Percentiles rank a stretch among this genome's conserved stretches.
Evolutionary conservation across 2,329 filamentous ascomycete genomes (phyloP).

Genomic region (Cercospora sp.): DNA sequence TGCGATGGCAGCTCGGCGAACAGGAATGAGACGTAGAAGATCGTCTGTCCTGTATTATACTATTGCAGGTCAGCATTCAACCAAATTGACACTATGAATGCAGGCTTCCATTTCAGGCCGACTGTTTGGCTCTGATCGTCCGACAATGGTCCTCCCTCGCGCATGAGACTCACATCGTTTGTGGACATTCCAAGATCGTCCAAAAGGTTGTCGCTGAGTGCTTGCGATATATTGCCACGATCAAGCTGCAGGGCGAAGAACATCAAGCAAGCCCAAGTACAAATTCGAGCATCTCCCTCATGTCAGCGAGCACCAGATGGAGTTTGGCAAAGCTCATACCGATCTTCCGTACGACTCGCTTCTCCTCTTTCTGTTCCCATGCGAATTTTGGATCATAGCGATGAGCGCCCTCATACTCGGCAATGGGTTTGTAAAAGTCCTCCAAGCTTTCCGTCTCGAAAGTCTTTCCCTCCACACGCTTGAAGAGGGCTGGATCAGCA

Average conservation of each 20-base stretch:
- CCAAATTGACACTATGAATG: not conserved
- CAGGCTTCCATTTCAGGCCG: not conserved
- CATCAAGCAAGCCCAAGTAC: conserved; percentile 55
- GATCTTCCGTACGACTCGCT: conserved; percentile 54
- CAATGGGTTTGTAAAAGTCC: conserved; percentile 53
- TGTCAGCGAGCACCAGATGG: not conserved
- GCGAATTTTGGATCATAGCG: conserved; percentile 57
- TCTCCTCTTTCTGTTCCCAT: conserved; percentile 61
- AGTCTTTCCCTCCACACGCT: conserved; percentile 33
- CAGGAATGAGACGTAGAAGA: conserved; percentile 86
- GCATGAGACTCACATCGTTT: conserved; percentile 45
- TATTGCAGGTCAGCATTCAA: not conserved
- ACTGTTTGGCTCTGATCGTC: not conserved
- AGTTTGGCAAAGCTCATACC: not conserved
- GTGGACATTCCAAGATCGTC: conserved; percentile 50
- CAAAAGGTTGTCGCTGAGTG: conserved; percentile 63
- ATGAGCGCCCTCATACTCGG: conserved; percentile 58
- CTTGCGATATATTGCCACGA: conserved; percentile 62
- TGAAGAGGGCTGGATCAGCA: conserved; percentile 25
- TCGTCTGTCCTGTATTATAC: conserved; percentile 47
- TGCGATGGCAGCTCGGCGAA: conserved; percentile 42
- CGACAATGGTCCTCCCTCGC: not conserved
- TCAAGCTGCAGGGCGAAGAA: conserved; percentile 57
- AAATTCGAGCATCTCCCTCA: conserved; percentile 50
- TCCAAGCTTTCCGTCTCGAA: conserved; percentile 41